Evolutionary conservation across 2,329 filamentous ascomycete species (phyloP), one percentile per base, ranked within the genome.

Genomic region (Fusarium buxicola): DNA sequence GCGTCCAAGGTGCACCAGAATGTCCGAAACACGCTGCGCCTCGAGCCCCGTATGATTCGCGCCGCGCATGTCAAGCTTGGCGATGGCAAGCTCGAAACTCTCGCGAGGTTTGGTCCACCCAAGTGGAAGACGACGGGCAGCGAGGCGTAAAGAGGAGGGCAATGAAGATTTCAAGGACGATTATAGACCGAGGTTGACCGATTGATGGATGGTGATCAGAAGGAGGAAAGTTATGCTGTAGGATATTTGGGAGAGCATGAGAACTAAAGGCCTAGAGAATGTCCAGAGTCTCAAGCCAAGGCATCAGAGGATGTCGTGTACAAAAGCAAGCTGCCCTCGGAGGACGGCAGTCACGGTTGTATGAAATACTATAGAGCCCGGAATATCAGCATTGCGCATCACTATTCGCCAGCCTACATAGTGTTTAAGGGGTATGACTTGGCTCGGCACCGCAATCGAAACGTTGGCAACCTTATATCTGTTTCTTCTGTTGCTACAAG

Each of bases 31-130:
- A 94, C 91, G 15, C 83, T 99, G 66, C 85, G 87, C 46, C 83
- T 96, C 68, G 95, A 99, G 79, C 94, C 95, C 35, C 84, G 95
- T 55, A 91, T 98, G 87, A 91, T 99, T 63, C 87, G 93, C 57
- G 90, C 94, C 71, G 89, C 88, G 24, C 88, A 94, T 58, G 93
- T 98, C 55, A 96, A 94, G 83, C 82, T 98, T 66, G 94, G 94
- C 38, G 82, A 86, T 58, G 83, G 83, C 57, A 83, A 82, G 69
- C 76, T 89, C 28, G 77, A 77, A 51, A 86, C 81, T 9, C 70
- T 84, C 50, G 78, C 80, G 35, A 76, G 78, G 39, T 84, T 85
- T 52, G 83, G 82, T 2, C 73, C 76, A 18, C 75, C 85, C 7
- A 75, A 79, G 65, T 87, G 85, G 85, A 75, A 74, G 71, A 77